Percentiles rank a stretch among this genome's conserved stretches.
Evolutionary conservation across 129 eudicot genomes (phyloP).

Genomic region (Rutidosis leptorrhynchoides): DNA sequence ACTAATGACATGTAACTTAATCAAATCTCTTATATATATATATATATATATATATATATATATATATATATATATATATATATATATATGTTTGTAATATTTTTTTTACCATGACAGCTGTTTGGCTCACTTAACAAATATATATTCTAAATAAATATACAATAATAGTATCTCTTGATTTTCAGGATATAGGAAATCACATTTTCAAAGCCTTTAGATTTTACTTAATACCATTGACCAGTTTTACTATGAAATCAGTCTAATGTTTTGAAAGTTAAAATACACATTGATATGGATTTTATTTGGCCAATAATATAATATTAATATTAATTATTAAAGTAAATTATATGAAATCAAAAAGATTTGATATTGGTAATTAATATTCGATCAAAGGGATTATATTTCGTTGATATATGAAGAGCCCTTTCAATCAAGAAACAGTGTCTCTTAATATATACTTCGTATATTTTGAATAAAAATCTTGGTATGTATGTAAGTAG

Average conservation of each 20-base stretch:
- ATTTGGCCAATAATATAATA: neutral
- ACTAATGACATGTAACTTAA: too few species aligned
- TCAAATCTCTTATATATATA: too few species aligned
- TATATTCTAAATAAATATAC: too few species aligned
- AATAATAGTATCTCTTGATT: neutral
- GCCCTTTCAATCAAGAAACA: too few species aligned
- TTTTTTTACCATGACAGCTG: neutral
- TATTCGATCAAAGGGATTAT: too few species aligned
- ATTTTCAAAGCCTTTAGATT: neutral
- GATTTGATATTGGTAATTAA: conserved; percentile 5
- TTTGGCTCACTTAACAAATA: neutral
- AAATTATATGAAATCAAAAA: neutral
- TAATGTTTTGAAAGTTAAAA: neutral
- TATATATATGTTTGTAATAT: neutral
- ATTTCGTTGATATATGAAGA: too few species aligned
- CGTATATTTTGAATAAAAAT: too few species aligned
- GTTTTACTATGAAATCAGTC: neutral
- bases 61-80: too few species aligned
- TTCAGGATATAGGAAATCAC: neutral
- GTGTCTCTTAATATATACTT: too few species aligned
- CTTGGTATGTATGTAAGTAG: too few species aligned
- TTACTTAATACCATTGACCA: neutral
- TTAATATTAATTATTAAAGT: too few species aligned
- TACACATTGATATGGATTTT: neutral
- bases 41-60: too few species aligned